A percentile compares a stretch with the other conserved stretches of the same genome.
phyloP scores from a whole-genome alignment of 495 filamentous ascomycete species.

The Penicillium waksmanii region DNA sequence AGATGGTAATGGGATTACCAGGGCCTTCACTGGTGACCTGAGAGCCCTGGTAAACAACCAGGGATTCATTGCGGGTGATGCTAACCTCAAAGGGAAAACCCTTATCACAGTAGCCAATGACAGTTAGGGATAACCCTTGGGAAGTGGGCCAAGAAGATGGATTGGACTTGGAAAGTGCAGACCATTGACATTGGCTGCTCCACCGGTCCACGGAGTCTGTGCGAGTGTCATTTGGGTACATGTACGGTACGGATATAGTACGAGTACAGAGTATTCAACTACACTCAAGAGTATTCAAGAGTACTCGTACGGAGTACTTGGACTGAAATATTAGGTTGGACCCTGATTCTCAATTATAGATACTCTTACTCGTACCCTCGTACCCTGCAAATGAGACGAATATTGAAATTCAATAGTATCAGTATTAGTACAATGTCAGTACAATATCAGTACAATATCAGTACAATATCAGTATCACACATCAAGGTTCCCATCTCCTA shows the following conservation, averaged over 20 bases:
- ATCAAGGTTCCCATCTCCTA: background rate
- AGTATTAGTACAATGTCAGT: too few species aligned
- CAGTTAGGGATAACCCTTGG: too few species aligned
- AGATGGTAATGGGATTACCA: conserved; percentile 11
- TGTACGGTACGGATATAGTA: background rate
- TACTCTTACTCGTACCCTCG: too few species aligned
- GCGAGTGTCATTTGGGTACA: background rate
- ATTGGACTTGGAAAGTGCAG: background rate
- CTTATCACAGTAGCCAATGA: background rate
- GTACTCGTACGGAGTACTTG: too few species aligned
- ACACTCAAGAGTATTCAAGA: background rate
- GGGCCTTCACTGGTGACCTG: background rate
- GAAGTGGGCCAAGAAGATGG: background rate
- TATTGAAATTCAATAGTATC: too few species aligned
- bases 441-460: too few species aligned
- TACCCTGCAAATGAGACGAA: too few species aligned
- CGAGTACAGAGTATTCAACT: background rate
- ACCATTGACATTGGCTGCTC: conserved; percentile 7
- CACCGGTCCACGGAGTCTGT: conserved; percentile 2
- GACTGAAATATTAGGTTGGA: too few species aligned
- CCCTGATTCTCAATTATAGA: too few species aligned
- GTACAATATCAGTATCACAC: background rate
- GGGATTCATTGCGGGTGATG: conserved; percentile 4
- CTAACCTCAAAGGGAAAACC: conserved; percentile 2
- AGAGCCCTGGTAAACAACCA: conserved; percentile 7